phyloP scores from a whole-genome alignment of 1,284 basidiomycete species.

The Tilletia caries region DNA sequence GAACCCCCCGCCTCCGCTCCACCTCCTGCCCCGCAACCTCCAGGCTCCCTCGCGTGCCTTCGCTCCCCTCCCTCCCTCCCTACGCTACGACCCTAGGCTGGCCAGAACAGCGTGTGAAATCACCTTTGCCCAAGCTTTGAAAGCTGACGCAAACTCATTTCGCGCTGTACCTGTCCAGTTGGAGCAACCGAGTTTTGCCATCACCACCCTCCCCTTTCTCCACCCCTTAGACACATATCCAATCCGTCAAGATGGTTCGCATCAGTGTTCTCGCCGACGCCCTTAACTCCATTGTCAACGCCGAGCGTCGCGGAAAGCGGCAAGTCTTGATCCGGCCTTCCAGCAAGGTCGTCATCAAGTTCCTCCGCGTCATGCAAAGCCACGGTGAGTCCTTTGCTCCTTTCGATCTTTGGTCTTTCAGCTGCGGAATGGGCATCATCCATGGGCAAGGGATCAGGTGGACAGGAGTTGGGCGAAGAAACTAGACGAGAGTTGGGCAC shows the following conservation, averaged over 20 bases:
- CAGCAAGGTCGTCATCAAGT: conserved; percentile 54
- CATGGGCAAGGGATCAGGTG: background rate
- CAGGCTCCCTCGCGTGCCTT: background rate
- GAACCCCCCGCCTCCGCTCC: no score
- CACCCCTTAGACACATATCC: conserved; percentile 23
- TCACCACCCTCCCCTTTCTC: conserved; percentile 17
- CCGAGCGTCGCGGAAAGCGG: conserved; percentile 54
- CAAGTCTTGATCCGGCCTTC: conserved; percentile 53
- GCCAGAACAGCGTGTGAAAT: conserved; percentile 19
- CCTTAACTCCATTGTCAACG: conserved; percentile 54
- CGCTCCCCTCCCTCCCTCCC: background rate
- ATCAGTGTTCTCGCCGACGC: conserved; percentile 54
- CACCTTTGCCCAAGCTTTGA: background rate
- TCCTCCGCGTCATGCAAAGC: conserved; percentile 54
- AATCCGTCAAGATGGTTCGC: conserved; percentile 49
- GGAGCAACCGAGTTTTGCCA: conserved; percentile 15
- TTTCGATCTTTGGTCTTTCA: background rate
- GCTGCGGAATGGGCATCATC: background rate
- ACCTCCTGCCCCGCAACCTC: no score
- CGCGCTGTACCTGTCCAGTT: conserved; percentile 20
- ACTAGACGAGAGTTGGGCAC: no score
- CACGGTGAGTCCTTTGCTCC: conserved; percentile 45
- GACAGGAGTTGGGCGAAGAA: background rate
- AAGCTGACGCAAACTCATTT: conserved; percentile 7
- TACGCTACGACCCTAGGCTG: conserved; percentile 13